phyloP scores from a whole-genome alignment of 2,329 filamentous ascomycete species.

The Trichothecium roseum region DNA sequence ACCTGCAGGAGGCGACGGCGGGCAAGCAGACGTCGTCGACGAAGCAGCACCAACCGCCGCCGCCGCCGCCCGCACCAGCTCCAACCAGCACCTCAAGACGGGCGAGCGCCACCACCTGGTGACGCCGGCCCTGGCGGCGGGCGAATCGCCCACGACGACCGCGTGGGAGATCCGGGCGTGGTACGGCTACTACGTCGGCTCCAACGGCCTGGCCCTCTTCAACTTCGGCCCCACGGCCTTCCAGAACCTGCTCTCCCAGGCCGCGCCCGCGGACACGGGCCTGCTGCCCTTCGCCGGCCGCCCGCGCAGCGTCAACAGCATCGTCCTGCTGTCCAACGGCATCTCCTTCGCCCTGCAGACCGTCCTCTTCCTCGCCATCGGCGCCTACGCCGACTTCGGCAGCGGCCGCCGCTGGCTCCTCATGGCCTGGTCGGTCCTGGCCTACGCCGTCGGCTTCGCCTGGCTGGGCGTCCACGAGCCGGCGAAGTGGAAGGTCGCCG shows the following conservation, averaged over 20 bases:
- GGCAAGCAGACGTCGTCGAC: too few relatives aligned
- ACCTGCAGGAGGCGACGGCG: too few relatives aligned
- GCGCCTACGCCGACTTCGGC: conserved; percentile 53
- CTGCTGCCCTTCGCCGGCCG: conserved; percentile 45
- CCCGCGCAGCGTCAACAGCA: conserved; percentile 50
- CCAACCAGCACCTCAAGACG: background rate
- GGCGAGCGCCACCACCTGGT: background rate
- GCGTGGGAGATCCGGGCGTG: conserved; percentile 3
- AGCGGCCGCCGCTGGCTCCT: conserved; percentile 53
- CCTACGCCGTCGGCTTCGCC: conserved; percentile 54
- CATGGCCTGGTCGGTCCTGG: conserved; percentile 47
- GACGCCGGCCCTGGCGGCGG: background rate
- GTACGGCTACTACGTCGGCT: conserved; percentile 50
- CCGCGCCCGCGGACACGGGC: conserved; percentile 40
- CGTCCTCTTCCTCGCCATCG: conserved; percentile 41
- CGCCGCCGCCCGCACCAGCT: background rate
- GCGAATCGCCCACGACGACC: conserved; percentile 1
- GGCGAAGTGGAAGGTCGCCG: conserved; percentile 47
- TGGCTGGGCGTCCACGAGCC: conserved; percentile 55
- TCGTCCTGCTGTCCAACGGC: conserved; percentile 56
- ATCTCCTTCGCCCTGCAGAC: conserved; percentile 59
- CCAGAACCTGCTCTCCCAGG: conserved; percentile 53
- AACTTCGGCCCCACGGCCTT: conserved; percentile 56
- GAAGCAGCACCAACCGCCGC: too few relatives aligned
- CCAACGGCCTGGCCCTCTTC: conserved; percentile 53